Percentiles rank a stretch among this genome's conserved stretches.
phyloP scores from a whole-genome alignment of 2,329 filamentous ascomycete species.

The Paecilomyces niveus region DNA sequence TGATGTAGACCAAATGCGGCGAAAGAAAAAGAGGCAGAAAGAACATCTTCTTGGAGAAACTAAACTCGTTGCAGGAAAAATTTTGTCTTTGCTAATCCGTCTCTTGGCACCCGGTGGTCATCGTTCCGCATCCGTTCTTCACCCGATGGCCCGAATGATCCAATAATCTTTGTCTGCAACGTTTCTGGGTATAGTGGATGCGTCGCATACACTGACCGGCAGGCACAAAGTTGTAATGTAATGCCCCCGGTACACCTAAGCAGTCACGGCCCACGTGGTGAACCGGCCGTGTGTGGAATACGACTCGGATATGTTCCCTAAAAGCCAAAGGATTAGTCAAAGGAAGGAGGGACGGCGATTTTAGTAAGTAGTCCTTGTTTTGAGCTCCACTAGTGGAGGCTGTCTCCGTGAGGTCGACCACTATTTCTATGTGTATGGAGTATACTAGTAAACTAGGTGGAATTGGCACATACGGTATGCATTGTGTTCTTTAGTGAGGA shows the following conservation, averaged over 20 bases:
- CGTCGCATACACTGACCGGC: not conserved
- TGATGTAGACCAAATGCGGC: not conserved
- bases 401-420: not conserved
- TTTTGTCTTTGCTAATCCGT: not conserved
- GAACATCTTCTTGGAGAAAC: not conserved
- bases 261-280: not conserved
- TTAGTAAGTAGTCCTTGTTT: not conserved
- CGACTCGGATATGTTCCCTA: not conserved
- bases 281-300: not conserved
- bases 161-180: not conserved
- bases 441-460: too few relatives aligned
- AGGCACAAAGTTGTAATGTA: too few relatives aligned
- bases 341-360: not conserved
- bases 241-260: not conserved
- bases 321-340: not conserved
- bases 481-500: too few relatives aligned
- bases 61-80: not conserved
- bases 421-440: too few relatives aligned
- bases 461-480: too few relatives aligned
- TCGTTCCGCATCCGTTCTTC: not conserved
- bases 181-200: not conserved
- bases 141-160: not conserved
- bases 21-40: not conserved
- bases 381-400: not conserved
- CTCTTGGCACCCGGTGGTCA: not conserved